phyloP scores from a whole-genome alignment of 2,329 filamentous ascomycete genomes.

The Penicillium sclerotiorum region DNA sequence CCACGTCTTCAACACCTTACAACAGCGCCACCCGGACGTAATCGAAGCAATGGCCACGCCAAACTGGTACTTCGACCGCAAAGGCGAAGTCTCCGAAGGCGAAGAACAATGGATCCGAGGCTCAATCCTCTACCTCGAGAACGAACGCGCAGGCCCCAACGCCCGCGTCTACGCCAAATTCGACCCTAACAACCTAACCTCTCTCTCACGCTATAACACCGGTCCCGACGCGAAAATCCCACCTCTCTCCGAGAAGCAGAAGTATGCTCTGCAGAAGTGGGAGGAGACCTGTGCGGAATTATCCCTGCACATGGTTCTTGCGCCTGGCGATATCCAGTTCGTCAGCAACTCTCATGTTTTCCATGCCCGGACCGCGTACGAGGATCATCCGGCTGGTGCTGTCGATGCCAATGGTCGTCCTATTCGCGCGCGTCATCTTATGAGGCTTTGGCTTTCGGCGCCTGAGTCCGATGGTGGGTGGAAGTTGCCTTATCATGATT shows the following conservation, averaged over 20 bases:
- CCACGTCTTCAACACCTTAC: constrained; percentile 76
- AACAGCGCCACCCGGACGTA: constrained; percentile 73
- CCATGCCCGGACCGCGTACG: constrained; percentile 31
- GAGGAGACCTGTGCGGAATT: constrained; percentile 29
- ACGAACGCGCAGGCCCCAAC: constrained; percentile 51
- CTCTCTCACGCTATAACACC: constrained; percentile 69
- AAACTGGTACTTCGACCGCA: constrained; percentile 88
- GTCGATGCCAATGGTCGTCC: constrained; percentile 24
- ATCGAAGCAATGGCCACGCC: constrained; percentile 71
- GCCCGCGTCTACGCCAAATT: constrained; percentile 70
- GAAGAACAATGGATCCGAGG: constrained; percentile 69
- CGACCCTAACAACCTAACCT: constrained; percentile 76
- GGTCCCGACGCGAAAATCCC: constrained; percentile 32
- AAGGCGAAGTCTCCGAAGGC: constrained; percentile 75
- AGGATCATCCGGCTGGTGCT: constrained; percentile 26
- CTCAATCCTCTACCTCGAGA: constrained; percentile 74
- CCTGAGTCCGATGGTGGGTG: constrained; percentile 31
- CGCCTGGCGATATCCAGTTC: constrained; percentile 33
- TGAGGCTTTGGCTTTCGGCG: constrained; percentile 30
- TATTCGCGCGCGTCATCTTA: constrained; percentile 27
- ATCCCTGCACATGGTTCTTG: constrained; percentile 30
- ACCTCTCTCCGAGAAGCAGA: constrained; percentile 28
- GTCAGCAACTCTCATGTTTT: constrained; percentile 31
- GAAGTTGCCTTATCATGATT: constrained; percentile 29
- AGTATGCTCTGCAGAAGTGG: constrained; percentile 27